Conservation (phyloP, 2,329 filamentous ascomycete genomes). For the Aspergillus sp. region DNA sequence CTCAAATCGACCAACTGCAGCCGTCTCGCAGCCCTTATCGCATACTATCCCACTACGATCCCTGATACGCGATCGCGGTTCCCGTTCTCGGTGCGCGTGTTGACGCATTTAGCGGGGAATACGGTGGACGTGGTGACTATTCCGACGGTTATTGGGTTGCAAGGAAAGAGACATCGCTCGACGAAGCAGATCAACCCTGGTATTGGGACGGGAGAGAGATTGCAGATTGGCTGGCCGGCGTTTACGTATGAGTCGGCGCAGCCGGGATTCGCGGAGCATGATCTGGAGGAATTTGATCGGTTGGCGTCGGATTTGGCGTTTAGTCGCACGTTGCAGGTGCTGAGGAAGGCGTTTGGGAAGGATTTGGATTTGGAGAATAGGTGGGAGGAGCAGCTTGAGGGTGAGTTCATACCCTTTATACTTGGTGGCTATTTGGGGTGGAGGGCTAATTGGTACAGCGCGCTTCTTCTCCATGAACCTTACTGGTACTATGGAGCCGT, state of each 20-base stretch:
- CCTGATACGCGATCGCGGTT: constrained; percentile 49
- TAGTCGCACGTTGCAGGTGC: constrained; percentile 62
- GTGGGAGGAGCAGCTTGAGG: constrained; percentile 41
- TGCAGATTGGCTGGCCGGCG: constrained; percentile 36
- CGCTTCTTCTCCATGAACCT: constrained; percentile 36
- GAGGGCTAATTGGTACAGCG: not conserved
- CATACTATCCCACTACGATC: constrained; percentile 64
- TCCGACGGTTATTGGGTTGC: constrained; percentile 56
- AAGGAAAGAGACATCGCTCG: constrained; percentile 52
- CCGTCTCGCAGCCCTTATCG: constrained; percentile 59
- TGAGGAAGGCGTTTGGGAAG: constrained; percentile 61
- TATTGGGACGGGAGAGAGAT: constrained; percentile 52
- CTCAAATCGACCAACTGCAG: constrained; percentile 57
- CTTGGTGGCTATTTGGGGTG: no score
- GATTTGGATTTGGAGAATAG: constrained; percentile 40
- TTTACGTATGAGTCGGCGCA: constrained; percentile 60
- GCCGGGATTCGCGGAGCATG: constrained; percentile 70
- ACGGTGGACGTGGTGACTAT: constrained; percentile 53
- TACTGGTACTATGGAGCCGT: constrained; percentile 33
- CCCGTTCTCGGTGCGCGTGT: constrained; percentile 46
- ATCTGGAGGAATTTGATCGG: constrained; percentile 67
- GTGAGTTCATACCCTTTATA: constrained; percentile 18
- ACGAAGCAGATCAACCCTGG: constrained; percentile 54
- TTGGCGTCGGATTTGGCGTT: constrained; percentile 68
- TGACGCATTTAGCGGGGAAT: constrained; percentile 59